phyloP scores from a whole-genome alignment of 352 stramenopile species.

The Phytophthora pini region DNA sequence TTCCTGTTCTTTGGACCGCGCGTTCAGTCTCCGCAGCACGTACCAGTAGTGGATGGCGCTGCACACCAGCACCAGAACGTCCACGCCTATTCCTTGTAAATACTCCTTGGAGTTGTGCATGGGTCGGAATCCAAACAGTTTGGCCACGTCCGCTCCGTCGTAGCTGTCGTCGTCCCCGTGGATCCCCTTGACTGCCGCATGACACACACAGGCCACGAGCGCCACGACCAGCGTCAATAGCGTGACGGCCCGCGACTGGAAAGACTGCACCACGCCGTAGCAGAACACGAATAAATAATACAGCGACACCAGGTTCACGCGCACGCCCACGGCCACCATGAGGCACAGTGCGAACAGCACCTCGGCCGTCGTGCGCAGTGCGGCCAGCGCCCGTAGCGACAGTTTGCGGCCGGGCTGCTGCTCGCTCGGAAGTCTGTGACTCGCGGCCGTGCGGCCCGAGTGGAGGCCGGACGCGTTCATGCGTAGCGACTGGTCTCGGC shows the following conservation, averaged over 20 bases:
- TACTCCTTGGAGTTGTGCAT: conserved; percentile 43
- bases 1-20: conserved; percentile 32
- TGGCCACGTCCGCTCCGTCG: conserved; percentile 27
- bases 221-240: conserved; percentile 57
- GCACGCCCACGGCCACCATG: conserved; percentile 51
- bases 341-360: conserved; percentile 62
- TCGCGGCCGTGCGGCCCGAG: background rate
- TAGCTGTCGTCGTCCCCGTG: conserved; percentile 25
- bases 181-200: conserved; percentile 43
- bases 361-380: conserved; percentile 32
- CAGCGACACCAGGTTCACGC: conserved; percentile 66
- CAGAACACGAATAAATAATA: conserved; percentile 78
- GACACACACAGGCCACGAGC: conserved; percentile 46
- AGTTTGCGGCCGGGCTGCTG: conserved; percentile 19
- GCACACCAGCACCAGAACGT: conserved; percentile 63
- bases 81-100: conserved; percentile 59
- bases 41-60: conserved; percentile 73
- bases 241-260: conserved; percentile 60
- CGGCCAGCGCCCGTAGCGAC: conserved; percentile 27
- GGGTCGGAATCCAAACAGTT: conserved; percentile 54
- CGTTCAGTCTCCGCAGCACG: conserved; percentile 48
- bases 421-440: conserved; percentile 1
- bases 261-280: conserved; percentile 65
- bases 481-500: conserved; percentile 14
- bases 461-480: conserved; percentile 20